Evolutionary conservation across 805 yeast genomes (phyloP).

Genomic region (Danielozyma ontarioensis): DNA sequence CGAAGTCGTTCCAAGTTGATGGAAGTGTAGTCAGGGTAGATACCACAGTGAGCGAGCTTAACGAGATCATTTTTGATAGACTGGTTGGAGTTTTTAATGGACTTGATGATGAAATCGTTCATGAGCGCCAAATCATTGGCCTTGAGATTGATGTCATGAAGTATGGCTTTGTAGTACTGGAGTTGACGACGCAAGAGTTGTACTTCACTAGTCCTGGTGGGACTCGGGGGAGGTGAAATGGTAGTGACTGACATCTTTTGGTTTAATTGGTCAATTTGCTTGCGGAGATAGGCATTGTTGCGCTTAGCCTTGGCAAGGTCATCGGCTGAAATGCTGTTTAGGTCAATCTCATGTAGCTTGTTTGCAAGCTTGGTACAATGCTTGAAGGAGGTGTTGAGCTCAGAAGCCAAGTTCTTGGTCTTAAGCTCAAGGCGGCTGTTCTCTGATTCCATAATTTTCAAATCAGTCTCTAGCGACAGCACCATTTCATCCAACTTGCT

Average conservation of each 20-base stretch:
- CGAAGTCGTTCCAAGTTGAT: slow-evolving; percentile 8
- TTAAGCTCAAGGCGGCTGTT: slow-evolving; percentile 25
- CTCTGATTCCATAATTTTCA: slow-evolving; percentile 21
- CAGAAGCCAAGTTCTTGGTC: slow-evolving; percentile 21
- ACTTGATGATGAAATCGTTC: slow-evolving; percentile 26
- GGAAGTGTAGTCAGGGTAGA: slow-evolving; percentile 26
- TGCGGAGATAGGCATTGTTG: slow-evolving; percentile 20
- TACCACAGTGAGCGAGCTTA: slow-evolving; percentile 24
- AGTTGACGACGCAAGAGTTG: slow-evolving; percentile 34
- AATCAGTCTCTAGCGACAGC: slow-evolving; percentile 25
- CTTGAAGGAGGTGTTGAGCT: slow-evolving; percentile 22
- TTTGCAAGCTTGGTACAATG: slow-evolving; percentile 27
- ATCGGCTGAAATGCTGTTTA: slow-evolving; percentile 6
- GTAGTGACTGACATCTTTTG: slow-evolving; percentile 16
- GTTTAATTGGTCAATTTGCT: slow-evolving; percentile 25
- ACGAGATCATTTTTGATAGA: slow-evolving; percentile 21
- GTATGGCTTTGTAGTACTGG: slow-evolving; percentile 42
- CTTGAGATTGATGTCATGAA: slow-evolving; percentile 37
- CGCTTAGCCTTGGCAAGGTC: slow-evolving; percentile 6
- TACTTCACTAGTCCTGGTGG: slow-evolving; percentile 6
- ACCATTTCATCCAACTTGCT: slow-evolving; percentile 20
- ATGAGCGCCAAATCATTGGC: slow-evolving; percentile 30
- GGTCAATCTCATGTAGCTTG: slow-evolving; percentile 16
- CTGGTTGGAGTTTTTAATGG: slow-evolving; percentile 23
- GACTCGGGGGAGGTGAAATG: slow-evolving; percentile 17